Conservation (phyloP, 2,329 filamentous ascomycete species). For the Hymenoscyphus occultus region DNA sequence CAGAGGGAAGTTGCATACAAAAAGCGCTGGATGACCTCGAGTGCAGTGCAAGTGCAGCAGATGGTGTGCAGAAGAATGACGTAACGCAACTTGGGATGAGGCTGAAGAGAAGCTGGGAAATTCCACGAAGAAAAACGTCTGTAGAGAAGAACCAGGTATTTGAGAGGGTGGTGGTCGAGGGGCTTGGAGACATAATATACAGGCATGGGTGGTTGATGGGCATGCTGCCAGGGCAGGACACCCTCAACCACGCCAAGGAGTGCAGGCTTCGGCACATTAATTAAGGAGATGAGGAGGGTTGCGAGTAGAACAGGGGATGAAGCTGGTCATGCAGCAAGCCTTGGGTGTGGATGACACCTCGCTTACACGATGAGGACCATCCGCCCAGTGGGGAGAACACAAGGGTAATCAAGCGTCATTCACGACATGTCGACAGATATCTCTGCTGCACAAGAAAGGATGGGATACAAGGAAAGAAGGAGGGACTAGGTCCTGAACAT, state of each 20-base stretch:
- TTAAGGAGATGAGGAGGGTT: slow-evolving; percentile 30
- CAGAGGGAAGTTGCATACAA: slow-evolving; percentile 28
- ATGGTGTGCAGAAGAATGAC: slow-evolving; percentile 24
- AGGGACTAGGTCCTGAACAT: slow-evolving; percentile 24
- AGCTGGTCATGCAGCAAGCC: slow-evolving; percentile 33
- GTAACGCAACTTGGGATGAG: slow-evolving; percentile 24
- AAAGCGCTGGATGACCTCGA: slow-evolving; percentile 16
- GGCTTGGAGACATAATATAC: slow-evolving; percentile 34
- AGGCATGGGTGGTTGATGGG: slow-evolving; percentile 35
- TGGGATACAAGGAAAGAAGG: slow-evolving; percentile 15
- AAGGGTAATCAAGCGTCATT: slow-evolving; percentile 26
- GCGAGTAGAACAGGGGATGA: slow-evolving; percentile 26
- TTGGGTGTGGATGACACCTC: slow-evolving; percentile 30
- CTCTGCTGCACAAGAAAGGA: slow-evolving; percentile 7
- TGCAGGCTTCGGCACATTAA: slow-evolving; percentile 32
- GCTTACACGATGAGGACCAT: slow-evolving; percentile 24
- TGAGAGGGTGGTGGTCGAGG: slow-evolving; percentile 25
- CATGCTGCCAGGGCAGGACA: slow-evolving; percentile 16
- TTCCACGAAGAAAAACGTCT: slow-evolving; percentile 27
- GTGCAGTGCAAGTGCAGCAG: slow-evolving; percentile 14
- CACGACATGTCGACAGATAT: slow-evolving; percentile 17
- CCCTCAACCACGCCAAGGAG: slow-evolving; percentile 19
- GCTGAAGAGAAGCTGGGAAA: slow-evolving; percentile 22
- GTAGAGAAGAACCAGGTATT: slow-evolving; percentile 28
- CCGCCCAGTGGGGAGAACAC: slow-evolving; percentile 24